Base-by-base conservation (phyloP, 805 yeast genomes). In the Metschnikowia anglica region DNA sequence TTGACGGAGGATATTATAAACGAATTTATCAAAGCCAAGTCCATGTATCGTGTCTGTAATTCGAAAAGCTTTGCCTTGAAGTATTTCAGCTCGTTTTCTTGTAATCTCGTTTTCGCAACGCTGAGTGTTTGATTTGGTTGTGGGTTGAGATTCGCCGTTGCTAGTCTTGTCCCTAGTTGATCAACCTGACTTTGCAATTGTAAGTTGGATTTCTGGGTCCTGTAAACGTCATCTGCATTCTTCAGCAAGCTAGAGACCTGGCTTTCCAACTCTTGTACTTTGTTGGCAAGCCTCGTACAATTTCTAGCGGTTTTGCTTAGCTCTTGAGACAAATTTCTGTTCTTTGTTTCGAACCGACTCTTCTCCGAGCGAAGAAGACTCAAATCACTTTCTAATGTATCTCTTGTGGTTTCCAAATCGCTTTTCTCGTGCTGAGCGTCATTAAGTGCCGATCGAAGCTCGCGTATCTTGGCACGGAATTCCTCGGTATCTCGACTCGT, bases 11-110 rank as follows among this genome's bases (percentile, higher is more conserved):
- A 51, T 35, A 60, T 55, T 20, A 62, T 59, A 47, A 55, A 66
- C 2, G 57, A 44, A 46, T 70, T 63, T 68, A 68, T 64, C 39
- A 60, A 37, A 34, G 59, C 56, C 39, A 70, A 54, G 46, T 68
- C 72, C 37, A 66, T 63, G 35, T 62, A 56, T 37, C 53, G 59
- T 41, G 63, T 34, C 37, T 66, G 62, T 39, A 70, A 56, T 43
- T 78, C 80, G 34, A 70, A 69, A 35, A 76, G 60, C 51, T 72
- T 75, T 39, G 79, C 71, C 49, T 63, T 70, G 56, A 70, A 74
- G 42, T 73, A 67, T 25, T 70, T 70, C 47, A 69, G 59, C 54
- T 77, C 77, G 36, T 64, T 63, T 34, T 68, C 67, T 25, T 68
- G 55, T 11, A 65, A 51, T 7, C 52, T 33, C 2, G 32, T 23